phyloP scores from a whole-genome alignment of 192 early-diverging fungal genomes.

The Podila epicladia region DNA sequence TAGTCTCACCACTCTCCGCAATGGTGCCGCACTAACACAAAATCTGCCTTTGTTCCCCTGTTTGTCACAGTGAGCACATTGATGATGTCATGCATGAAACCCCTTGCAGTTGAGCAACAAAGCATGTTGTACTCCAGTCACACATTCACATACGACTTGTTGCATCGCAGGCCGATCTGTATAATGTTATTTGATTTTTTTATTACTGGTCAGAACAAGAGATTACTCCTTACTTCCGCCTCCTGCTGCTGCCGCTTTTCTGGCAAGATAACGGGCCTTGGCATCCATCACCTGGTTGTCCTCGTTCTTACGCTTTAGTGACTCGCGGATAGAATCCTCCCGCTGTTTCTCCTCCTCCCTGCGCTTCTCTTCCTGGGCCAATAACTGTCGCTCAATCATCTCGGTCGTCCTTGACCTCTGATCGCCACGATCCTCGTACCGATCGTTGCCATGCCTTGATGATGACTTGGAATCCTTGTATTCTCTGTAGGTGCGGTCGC shows the following conservation, averaged over 20 bases:
- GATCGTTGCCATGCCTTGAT: slow-evolving; percentile 8
- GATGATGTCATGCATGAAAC: no score
- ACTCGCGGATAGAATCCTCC: slow-evolving; percentile 55
- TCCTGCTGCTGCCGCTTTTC: slow-evolving; percentile 49
- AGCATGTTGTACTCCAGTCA: no score
- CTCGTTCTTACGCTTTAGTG: slow-evolving; percentile 55
- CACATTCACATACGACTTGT: no score
- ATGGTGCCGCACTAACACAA: no score
- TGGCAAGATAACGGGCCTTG: slow-evolving; percentile 60
- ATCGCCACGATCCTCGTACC: slow-evolving; percentile 13
- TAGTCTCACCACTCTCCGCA: no score
- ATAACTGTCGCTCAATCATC: slow-evolving; percentile 60
- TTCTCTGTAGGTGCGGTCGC: slow-evolving; percentile 51
- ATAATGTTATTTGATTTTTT: no score
- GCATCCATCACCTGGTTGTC: slow-evolving; percentile 60
- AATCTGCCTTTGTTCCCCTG: no score
- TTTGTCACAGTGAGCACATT: no score
- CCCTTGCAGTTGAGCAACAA: no score
- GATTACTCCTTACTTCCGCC: slow-evolving; percentile 2
- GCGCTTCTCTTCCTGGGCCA: slow-evolving; percentile 58
- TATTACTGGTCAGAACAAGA: not conserved
- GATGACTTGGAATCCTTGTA: slow-evolving; percentile 61
- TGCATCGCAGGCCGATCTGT: no score
- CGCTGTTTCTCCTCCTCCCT: slow-evolving; percentile 61
- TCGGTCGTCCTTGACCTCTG: slow-evolving; percentile 53